Conservation (phyloP, 805 yeast species). For the Monosporozyma solicola region DNA sequence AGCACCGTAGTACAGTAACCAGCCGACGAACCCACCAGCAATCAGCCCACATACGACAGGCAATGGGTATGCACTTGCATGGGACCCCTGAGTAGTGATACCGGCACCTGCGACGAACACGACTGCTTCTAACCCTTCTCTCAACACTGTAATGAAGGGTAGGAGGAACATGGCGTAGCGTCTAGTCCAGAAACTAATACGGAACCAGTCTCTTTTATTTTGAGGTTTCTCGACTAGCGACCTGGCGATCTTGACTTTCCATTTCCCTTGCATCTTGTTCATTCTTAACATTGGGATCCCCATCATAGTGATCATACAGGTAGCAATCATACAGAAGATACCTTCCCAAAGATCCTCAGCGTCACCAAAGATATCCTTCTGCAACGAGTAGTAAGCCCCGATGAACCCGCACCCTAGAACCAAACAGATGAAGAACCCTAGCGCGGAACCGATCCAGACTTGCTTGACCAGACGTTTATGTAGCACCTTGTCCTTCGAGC, state of each 20-base stretch:
- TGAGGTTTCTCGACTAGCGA: slow-evolving; percentile 60
- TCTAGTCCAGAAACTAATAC: slow-evolving; percentile 45
- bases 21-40: slow-evolving; percentile 70
- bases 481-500: slow-evolving; percentile 38
- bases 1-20: slow-evolving; percentile 70
- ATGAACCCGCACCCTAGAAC: slow-evolving; percentile 87
- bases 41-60: slow-evolving; percentile 85
- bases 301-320: slow-evolving; percentile 82
- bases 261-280: slow-evolving; percentile 92
- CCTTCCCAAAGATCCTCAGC: slow-evolving; percentile 98
- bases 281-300: slow-evolving; percentile 94
- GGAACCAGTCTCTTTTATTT: slow-evolving; percentile 42
- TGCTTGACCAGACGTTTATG: slow-evolving; percentile 62
- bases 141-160: slow-evolving; percentile 82
- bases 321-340: slow-evolving; percentile 81
- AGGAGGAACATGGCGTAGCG: slow-evolving; percentile 83
- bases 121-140: slow-evolving; percentile 97
- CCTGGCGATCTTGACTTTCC: slow-evolving; percentile 90
- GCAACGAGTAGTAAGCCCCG: slow-evolving; percentile 80
- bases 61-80: slow-evolving; percentile 76
- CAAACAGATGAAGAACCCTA: slow-evolving; percentile 73
- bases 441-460: slow-evolving; percentile 74
- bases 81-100: slow-evolving; percentile 41
- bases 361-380: slow-evolving; percentile 72
- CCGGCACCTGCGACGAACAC: slow-evolving; percentile 97